phyloP scores from a whole-genome alignment of 768 basidiomycete species.

The Panaeolus cyanescens region DNA sequence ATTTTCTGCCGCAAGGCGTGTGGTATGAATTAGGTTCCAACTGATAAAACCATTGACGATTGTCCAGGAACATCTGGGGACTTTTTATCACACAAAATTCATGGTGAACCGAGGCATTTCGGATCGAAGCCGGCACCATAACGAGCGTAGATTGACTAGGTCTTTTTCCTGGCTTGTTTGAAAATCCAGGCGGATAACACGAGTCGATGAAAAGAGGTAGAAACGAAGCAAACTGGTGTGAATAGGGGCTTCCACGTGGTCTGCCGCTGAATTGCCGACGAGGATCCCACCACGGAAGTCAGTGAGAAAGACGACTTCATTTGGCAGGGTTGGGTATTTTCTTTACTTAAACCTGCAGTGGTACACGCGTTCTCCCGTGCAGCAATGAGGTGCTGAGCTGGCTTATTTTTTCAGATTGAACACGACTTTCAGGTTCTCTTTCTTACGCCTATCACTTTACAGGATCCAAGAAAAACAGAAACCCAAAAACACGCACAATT shows the following conservation, averaged over 20 bases:
- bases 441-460: background rate
- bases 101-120: background rate
- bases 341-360: conserved; percentile 1
- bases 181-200: background rate
- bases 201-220: background rate
- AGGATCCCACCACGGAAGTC: background rate
- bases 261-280: conserved; percentile 1
- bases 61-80: background rate
- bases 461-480: conserved; percentile 3
- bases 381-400: conserved; percentile 4
- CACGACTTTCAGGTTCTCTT: conserved; percentile 3
- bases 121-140: background rate
- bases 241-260: conserved; percentile 1
- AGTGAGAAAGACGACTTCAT: conserved; percentile 3
- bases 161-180: background rate
- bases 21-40: no score
- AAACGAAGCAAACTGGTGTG: conserved; percentile 1
- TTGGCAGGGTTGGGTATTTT: conserved; percentile 2
- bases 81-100: background rate
- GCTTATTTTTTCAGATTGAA: conserved; percentile 1
- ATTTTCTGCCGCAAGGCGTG: no score
- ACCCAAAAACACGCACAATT: conserved; percentile 1
- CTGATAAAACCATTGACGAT: no score
- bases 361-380: background rate
- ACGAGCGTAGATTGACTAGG: background rate